Base-by-base conservation (phyloP, 2,329 filamentous ascomycete genomes). In the Verticillium longisporum region DNA sequence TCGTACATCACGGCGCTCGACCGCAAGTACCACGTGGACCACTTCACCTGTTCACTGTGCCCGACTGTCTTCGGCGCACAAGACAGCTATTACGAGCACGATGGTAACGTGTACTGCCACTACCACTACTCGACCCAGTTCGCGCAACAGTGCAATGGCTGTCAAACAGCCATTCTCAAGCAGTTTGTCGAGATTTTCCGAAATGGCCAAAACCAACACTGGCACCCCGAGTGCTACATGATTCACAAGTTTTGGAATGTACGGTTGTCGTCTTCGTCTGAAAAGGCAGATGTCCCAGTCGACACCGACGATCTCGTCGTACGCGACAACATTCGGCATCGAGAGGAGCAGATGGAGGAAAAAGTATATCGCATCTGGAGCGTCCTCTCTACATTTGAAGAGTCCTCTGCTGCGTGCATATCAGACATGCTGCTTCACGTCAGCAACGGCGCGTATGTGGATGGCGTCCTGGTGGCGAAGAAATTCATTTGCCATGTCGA, bases 161-260 rank as follows among this genome's bases (percentile, higher is more conserved):
- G 95, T 71, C 92, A 97, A 70, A 97, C 94, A 2, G 92, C 95
- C 59, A 99, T 99, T 65, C 81, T 99, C 54, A 99, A 99, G 78
- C 95, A 99, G 74, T 99, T 99, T 73, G 95, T 99, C 63, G 95
- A 99, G 75, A 98, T 99, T 64, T 99, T 93, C 76, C 89, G 95
- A 68, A 98, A 98, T 74, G 94, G 94, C 1, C 91, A 97, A 73
- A 97, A 98, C 72, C 95, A 99, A 71, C 95, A 99, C 73, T 99
- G 95, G 95, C 95, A 99, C 72, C 95, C 95, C 1, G 95, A 99
- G 76, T 99, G 95, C 75, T 99, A 99, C 76, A 99, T 99, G 95
- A 99, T 99, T 65, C 95, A 99, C 78, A 99, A 99, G 71, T 99
- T 98, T 76, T 99, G 95, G 95, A 99, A 98, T 72, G 95, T 99